phyloP scores from a whole-genome alignment of 2,329 filamentous ascomycete genomes.

The Ophioceras dolichostomum region DNA sequence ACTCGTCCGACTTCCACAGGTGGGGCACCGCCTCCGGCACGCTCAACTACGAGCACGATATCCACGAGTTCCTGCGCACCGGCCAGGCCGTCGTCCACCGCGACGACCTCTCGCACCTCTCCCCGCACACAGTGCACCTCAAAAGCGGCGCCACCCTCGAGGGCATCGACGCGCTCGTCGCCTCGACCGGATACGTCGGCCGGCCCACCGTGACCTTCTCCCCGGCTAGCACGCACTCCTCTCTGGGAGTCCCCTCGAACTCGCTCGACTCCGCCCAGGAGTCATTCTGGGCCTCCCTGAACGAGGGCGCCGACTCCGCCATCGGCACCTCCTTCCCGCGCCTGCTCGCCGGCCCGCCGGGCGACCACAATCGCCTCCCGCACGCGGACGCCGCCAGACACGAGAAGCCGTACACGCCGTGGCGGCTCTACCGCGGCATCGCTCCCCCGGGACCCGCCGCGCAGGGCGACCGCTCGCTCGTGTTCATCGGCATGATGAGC shows the following conservation, averaged over 20 bases:
- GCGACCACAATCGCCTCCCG: background rate
- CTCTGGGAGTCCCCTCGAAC: constrained; percentile 10
- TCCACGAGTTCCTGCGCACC: constrained; percentile 41
- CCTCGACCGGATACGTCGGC: constrained; percentile 12
- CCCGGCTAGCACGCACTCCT: constrained; percentile 7
- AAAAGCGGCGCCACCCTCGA: constrained; percentile 27
- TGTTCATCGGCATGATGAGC: constrained; percentile 33
- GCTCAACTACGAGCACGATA: constrained; percentile 44
- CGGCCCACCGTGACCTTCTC: constrained; percentile 11
- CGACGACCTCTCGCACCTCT: constrained; percentile 38
- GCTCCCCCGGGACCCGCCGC: constrained; percentile 15
- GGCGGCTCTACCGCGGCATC: constrained; percentile 15
- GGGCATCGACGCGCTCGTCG: constrained; percentile 30
- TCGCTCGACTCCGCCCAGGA: constrained; percentile 6
- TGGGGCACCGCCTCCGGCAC: constrained; percentile 44
- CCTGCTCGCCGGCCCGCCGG: constrained; percentile 6
- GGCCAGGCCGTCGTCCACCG: constrained; percentile 43
- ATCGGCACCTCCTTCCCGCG: constrained; percentile 8
- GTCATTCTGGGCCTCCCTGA: constrained; percentile 7
- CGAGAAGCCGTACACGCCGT: constrained; percentile 9
- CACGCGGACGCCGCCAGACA: background rate
- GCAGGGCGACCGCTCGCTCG: constrained; percentile 26
- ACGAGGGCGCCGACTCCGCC: constrained; percentile 6
- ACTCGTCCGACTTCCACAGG: constrained; percentile 23
- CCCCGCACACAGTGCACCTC: constrained; percentile 30